Percentiles rank a stretch among this genome's conserved stretches.
Evolutionary conservation across 345 rosid species (phyloP).

Genomic region (Erucastrum elatum): DNA sequence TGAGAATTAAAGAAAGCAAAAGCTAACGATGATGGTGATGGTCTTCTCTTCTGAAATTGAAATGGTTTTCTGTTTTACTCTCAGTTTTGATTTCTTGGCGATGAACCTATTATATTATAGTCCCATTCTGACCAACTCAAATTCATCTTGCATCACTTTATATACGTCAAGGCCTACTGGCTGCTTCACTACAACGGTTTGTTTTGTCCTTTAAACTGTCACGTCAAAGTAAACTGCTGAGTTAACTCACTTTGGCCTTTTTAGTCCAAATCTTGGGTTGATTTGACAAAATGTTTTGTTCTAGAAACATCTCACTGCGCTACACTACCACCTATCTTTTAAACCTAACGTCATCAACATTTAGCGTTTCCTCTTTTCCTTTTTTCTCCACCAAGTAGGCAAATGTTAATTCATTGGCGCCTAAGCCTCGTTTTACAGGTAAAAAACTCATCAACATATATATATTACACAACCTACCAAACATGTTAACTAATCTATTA

Average conservation of each 20-base stretch:
- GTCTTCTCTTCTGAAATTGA: too few species aligned
- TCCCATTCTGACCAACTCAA: background rate
- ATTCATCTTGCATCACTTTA: background rate
- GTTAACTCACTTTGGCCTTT: background rate
- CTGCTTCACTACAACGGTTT: background rate
- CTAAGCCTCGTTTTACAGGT: too few species aligned
- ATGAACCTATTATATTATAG: background rate
- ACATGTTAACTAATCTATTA: too few species aligned
- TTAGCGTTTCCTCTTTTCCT: background rate
- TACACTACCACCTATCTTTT: background rate
- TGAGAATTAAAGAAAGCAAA: background rate
- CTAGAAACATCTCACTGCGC: background rate
- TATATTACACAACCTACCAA: too few species aligned
- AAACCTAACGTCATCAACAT: background rate
- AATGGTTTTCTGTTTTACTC: background rate
- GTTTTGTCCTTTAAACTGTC: background rate
- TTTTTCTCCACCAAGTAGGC: background rate
- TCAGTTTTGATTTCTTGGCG: background rate
- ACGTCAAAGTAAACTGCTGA: background rate
- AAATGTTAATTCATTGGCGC: background rate
- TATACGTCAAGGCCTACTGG: background rate
- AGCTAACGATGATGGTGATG: background rate
- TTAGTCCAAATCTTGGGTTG: background rate
- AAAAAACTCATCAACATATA: too few species aligned
- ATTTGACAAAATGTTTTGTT: background rate